phyloP scores from a whole-genome alignment of 2,329 filamentous ascomycete species.

The Pseudogymnoascus sp. region DNA sequence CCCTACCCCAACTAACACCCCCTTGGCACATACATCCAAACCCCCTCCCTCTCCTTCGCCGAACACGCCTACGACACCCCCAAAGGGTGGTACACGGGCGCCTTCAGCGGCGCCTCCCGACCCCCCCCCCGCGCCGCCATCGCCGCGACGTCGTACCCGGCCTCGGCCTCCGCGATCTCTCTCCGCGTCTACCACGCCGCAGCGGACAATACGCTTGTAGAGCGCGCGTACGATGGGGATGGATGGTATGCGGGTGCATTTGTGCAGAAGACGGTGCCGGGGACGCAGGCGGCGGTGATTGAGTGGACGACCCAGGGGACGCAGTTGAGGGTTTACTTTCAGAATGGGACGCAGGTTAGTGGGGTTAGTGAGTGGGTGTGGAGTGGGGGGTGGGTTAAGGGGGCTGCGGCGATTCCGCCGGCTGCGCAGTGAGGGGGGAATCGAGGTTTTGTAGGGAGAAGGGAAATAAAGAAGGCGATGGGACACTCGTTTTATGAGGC shows the following conservation, averaged over 20 bases:
- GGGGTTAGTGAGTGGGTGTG: conserved; percentile 15
- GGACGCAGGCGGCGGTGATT: conserved; percentile 12
- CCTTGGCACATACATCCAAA: not conserved
- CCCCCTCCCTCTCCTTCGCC: not conserved
- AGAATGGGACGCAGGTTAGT: conserved; percentile 14
- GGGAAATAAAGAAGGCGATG: not conserved
- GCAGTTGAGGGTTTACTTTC: conserved; percentile 15
- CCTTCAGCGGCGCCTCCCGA: not conserved
- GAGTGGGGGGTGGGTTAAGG: not conserved
- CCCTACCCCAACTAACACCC: not conserved
- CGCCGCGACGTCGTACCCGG: too few species aligned
- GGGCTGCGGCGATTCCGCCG: not conserved
- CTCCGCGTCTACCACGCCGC: not conserved
- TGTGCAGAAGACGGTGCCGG: conserved; percentile 9
- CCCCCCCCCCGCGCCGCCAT: not conserved
- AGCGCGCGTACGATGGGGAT: conserved; percentile 7
- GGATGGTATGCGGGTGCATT: conserved; percentile 16
- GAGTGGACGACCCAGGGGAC: not conserved
- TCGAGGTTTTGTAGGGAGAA: not conserved
- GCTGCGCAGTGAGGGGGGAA: not conserved
- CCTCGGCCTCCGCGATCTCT: not conserved
- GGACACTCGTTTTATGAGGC: not conserved
- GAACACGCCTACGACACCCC: not conserved
- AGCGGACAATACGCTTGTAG: not conserved
- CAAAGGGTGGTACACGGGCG: not conserved